Evolutionary conservation across 2,329 filamentous ascomycete genomes (phyloP).

Genomic region (Fusarium luffae): DNA sequence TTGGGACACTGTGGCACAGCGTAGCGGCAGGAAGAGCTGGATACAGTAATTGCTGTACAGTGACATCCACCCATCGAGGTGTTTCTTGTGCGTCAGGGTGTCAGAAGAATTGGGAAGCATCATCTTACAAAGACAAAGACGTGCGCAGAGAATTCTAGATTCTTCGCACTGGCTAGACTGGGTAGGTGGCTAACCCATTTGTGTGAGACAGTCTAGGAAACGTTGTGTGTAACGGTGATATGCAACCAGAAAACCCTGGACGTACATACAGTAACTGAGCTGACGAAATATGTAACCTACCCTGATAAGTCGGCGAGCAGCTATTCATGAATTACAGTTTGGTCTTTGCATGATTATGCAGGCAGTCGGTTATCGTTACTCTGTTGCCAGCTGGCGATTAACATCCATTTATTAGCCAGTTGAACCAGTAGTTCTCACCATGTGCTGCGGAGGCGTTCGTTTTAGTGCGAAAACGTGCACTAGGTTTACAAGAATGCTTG

Average conservation of each 20-base stretch:
- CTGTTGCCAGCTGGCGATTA: constrained; percentile 6
- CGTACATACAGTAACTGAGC: neutral
- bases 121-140: neutral
- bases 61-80: neutral
- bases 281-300: neutral
- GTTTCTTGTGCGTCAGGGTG: neutral
- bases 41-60: constrained; percentile 7
- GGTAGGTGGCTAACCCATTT: constrained; percentile 18
- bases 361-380: neutral
- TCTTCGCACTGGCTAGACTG: constrained; percentile 3
- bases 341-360: neutral
- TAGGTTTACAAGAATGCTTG: constrained; percentile 16
- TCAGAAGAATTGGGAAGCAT: neutral
- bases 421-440: constrained; percentile 35
- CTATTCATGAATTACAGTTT: neutral
- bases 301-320: neutral
- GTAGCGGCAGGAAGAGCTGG: constrained; percentile 11
- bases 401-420: constrained; percentile 10
- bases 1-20: constrained; percentile 19
- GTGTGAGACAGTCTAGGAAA: constrained; percentile 10
- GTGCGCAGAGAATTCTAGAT: constrained; percentile 32
- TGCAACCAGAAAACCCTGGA: constrained; percentile 1
- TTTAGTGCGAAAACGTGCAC: constrained; percentile 30
- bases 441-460: constrained; percentile 40
- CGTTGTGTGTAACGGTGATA: constrained; percentile 4